phyloP scores from a whole-genome alignment of 768 basidiomycete genomes.

The Russula griseocarnosa region DNA sequence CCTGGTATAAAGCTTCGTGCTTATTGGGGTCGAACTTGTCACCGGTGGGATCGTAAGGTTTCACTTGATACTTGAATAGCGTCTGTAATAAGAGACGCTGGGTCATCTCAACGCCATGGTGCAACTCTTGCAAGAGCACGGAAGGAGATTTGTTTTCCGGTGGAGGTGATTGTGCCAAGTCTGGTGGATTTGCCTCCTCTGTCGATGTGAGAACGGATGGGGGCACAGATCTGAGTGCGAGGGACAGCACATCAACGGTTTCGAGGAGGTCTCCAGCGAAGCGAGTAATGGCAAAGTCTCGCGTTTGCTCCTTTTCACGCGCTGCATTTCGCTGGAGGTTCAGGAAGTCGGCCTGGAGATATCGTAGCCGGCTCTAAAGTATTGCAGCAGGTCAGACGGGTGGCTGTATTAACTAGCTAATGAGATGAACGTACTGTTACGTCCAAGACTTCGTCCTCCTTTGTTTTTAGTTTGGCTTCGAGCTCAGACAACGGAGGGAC shows the following conservation, averaged over 20 bases:
- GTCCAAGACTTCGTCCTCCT: slow-evolving; percentile 78
- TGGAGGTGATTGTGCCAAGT: slow-evolving; percentile 12
- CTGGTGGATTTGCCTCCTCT: slow-evolving; percentile 18
- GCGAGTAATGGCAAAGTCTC: slow-evolving; percentile 87
- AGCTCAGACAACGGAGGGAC: slow-evolving; percentile 35
- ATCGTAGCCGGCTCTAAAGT: slow-evolving; percentile 76
- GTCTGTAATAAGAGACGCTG: slow-evolving; percentile 86
- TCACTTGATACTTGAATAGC: slow-evolving; percentile 87
- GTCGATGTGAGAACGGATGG: slow-evolving; percentile 40
- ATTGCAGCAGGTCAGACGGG: slow-evolving; percentile 22
- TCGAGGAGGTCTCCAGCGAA: slow-evolving; percentile 90
- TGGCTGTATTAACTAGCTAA: slow-evolving; percentile 1
- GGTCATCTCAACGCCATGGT: slow-evolving; percentile 88
- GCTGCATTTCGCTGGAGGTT: slow-evolving; percentile 91
- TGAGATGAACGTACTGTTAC: slow-evolving; percentile 56
- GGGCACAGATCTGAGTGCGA: slow-evolving; percentile 81
- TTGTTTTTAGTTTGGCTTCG: slow-evolving; percentile 63
- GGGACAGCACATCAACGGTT: slow-evolving; percentile 82
- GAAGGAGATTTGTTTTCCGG: slow-evolving; percentile 49
- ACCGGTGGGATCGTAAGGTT: slow-evolving; percentile 86
- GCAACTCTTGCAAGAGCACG: slow-evolving; percentile 63
- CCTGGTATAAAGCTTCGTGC: slow-evolving; percentile 95
- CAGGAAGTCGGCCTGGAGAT: slow-evolving; percentile 91
- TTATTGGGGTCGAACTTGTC: slow-evolving; percentile 92
- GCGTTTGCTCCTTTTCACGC: slow-evolving; percentile 87